Percentiles rank a stretch among this genome's conserved stretches.
These are phyloP conservation scores for Ilex asprella DNA, from an alignment of 257 asterid species.

Conservation along the genomic window DNA sequence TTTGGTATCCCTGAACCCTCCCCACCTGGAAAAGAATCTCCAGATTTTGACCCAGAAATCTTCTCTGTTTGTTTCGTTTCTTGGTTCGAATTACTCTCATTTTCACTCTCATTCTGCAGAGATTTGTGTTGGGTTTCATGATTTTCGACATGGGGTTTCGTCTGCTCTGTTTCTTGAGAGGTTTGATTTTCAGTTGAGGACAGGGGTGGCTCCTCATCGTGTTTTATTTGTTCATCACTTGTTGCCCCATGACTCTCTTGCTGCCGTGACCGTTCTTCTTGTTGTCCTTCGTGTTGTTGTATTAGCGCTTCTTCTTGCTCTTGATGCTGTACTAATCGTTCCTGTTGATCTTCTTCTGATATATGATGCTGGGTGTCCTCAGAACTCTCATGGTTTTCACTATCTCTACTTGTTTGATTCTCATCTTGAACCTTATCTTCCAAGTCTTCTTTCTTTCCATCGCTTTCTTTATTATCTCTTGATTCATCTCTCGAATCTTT, in stretches of 20 bases:
- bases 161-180: slow-evolving; percentile 1
- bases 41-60: not conserved
- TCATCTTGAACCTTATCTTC: slow-evolving; percentile 13
- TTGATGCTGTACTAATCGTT: slow-evolving; percentile 54
- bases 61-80: not conserved
- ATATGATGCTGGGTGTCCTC: slow-evolving; percentile 26
- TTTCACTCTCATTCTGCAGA: not conserved
- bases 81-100: slow-evolving; percentile 3
- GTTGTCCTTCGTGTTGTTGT: slow-evolving; percentile 16
- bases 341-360: slow-evolving; percentile 55
- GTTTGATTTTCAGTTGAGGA: not conserved
- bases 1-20: slow-evolving; percentile 33
- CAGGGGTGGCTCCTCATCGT: slow-evolving; percentile 34
- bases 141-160: not conserved
- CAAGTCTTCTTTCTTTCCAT: not conserved
- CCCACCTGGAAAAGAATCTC: slow-evolving; percentile 15
- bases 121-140: slow-evolving; percentile 7
- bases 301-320: slow-evolving; percentile 47
- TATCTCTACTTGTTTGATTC: not conserved
- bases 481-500: not conserved
- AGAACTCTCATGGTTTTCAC: slow-evolving; percentile 6
- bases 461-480: slow-evolving; percentile 12
- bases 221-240: slow-evolving; percentile 51
- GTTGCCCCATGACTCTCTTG: slow-evolving; percentile 39
- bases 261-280: slow-evolving; percentile 5